Conservation (phyloP, 2,329 filamentous ascomycete genomes). For the Apiospora malaysiana region DNA sequence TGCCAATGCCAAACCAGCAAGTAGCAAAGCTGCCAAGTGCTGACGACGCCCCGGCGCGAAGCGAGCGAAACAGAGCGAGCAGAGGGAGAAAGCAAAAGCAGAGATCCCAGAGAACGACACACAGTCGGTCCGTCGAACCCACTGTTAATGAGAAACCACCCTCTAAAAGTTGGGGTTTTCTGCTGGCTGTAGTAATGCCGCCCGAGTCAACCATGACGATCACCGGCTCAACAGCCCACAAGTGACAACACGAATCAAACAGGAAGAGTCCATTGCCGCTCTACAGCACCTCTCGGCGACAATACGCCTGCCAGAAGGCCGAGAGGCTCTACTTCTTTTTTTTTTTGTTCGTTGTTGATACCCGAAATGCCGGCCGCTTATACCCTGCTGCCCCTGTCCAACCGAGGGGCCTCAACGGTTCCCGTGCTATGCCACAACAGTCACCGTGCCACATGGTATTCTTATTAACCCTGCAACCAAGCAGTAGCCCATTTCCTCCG, state of each 20-base stretch:
- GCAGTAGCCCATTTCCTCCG: not conserved
- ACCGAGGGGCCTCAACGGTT: not conserved
- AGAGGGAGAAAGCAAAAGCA: not conserved
- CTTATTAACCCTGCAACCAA: not conserved
- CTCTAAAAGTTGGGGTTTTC: slow-evolving; percentile 11
- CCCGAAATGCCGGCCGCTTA: not conserved
- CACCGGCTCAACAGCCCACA: slow-evolving; percentile 7
- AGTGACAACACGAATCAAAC: slow-evolving; percentile 8
- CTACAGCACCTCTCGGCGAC: not conserved
- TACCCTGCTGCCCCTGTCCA: not conserved
- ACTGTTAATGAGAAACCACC: slow-evolving; percentile 13
- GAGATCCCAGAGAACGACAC: too few species aligned
- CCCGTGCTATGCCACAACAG: slow-evolving; percentile 6
- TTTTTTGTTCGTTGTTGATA: not conserved
- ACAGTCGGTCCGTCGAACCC: slow-evolving; percentile 17
- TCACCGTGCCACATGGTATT: slow-evolving; percentile 15
- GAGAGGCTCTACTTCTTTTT: slow-evolving; percentile 9
- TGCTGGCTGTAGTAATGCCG: slow-evolving; percentile 17
- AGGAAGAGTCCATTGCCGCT: not conserved
- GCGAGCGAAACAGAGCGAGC: not conserved
- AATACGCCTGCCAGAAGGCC: not conserved
- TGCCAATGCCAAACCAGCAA: too few species aligned
- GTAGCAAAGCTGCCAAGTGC: not conserved
- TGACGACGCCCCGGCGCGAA: slow-evolving; percentile 5
- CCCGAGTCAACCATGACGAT: slow-evolving; percentile 17